phyloP scores from a whole-genome alignment of 768 basidiomycete species.

The Suillus cothurnatus region DNA sequence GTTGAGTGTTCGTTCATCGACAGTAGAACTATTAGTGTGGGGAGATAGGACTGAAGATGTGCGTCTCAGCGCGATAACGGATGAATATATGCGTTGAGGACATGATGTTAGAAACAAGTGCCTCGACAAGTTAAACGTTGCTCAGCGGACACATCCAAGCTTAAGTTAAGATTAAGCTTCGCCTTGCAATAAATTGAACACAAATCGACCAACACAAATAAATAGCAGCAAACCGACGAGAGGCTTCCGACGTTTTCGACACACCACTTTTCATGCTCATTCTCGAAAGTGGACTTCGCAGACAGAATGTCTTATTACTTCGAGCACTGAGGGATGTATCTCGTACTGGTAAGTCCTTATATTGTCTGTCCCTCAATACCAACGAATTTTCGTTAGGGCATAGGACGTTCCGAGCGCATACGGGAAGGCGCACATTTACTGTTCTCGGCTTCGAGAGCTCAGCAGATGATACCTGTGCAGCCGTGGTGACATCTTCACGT shows the following conservation, averaged over 20 bases:
- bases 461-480: constrained; percentile 93
- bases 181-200: too few species aligned
- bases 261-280: constrained; percentile 4
- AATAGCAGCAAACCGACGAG: too few species aligned
- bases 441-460: constrained; percentile 84
- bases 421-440: constrained; percentile 43
- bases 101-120: too few species aligned
- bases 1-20: too few species aligned
- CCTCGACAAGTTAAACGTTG: too few species aligned
- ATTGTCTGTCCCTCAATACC: background rate
- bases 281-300: constrained; percentile 1
- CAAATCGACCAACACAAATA: too few species aligned
- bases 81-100: too few species aligned
- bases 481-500: constrained; percentile 74
- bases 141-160: too few species aligned
- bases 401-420: background rate
- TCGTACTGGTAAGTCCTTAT: background rate
- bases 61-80: too few species aligned
- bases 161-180: too few species aligned
- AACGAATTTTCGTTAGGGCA: background rate
- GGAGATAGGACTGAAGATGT: too few species aligned
- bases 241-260: background rate
- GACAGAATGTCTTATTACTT: background rate
- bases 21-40: too few species aligned
- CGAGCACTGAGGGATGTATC: background rate